Conservation (phyloP, 1,139 yeast genomes). For the Taphrina wiesneri region DNA sequence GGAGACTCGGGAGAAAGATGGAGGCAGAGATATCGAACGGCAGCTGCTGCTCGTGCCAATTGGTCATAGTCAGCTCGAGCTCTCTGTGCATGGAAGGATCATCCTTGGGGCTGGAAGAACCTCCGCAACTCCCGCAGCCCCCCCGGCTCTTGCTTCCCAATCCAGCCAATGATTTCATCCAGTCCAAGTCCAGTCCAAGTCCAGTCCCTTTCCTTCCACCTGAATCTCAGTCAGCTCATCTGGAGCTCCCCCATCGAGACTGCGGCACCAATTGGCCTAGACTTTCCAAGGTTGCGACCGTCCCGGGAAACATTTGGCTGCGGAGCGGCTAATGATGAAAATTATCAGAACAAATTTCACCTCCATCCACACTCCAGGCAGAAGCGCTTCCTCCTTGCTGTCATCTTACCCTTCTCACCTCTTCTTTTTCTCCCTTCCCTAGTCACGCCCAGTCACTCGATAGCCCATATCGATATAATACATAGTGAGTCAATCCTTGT, state of each 20-base stretch:
- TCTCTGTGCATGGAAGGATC: background rate
- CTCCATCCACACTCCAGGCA: background rate
- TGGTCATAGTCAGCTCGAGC: background rate
- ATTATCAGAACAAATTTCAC: slow-evolving; percentile 8
- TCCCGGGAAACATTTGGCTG: slow-evolving; percentile 3
- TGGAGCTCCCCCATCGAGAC: too few relatives aligned
- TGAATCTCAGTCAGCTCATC: too few relatives aligned
- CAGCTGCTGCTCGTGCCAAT: background rate
- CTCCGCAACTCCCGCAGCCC: too few relatives aligned
- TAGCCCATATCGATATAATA: background rate
- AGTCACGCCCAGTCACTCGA: slow-evolving; percentile 6
- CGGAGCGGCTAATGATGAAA: background rate
- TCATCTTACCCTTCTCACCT: background rate
- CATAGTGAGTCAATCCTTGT: background rate
- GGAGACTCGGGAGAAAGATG: background rate
- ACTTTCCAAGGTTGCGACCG: background rate
- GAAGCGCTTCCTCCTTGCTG: background rate
- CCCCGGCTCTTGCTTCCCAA: background rate
- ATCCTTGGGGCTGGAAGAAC: too few relatives aligned
- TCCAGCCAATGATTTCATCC: too few relatives aligned
- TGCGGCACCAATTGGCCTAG: background rate
- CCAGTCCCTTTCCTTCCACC: too few relatives aligned
- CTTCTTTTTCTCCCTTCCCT: background rate
- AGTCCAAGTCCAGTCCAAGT: too few relatives aligned
- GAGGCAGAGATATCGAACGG: slow-evolving; percentile 8